These are phyloP conservation scores for Moesziomyces aphidis DNA, from an alignment of 1,284 basidiomycete genomes.

Conservation along the genomic window DNA sequence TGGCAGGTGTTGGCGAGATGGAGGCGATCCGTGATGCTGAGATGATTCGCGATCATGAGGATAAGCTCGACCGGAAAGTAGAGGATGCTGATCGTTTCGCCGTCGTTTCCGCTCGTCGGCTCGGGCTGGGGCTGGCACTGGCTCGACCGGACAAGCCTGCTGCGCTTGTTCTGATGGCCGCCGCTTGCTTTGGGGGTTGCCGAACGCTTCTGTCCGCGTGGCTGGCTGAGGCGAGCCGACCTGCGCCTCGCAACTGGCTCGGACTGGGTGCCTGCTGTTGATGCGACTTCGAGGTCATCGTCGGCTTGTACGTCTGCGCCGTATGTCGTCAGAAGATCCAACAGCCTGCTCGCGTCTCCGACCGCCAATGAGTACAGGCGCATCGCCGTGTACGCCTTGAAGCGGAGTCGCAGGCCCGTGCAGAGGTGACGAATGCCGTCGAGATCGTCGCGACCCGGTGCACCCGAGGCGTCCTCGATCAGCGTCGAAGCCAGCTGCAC, in stretches of 20 bases:
- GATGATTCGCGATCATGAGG: slow-evolving; percentile 4
- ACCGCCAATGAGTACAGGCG: slow-evolving; percentile 4
- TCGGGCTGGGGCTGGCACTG: no score
- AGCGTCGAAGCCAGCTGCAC: slow-evolving; percentile 9
- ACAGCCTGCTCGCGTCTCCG: slow-evolving; percentile 7
- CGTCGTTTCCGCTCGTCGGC: no score
- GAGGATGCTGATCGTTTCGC: neutral
- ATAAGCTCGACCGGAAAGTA: slow-evolving; percentile 12
- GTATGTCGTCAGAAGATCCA: slow-evolving; percentile 4
- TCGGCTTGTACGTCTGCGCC: slow-evolving; percentile 12
- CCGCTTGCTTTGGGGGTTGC: no score
- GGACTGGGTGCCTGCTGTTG: no score
- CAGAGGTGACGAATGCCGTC: slow-evolving; percentile 13
- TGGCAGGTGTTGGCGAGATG: slow-evolving; percentile 14
- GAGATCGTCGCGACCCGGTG: slow-evolving; percentile 4
- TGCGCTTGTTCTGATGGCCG: no score
- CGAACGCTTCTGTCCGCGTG: no score
- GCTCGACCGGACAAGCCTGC: no score
- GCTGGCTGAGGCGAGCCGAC: no score
- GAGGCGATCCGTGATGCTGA: slow-evolving; percentile 9
- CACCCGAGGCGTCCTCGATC: slow-evolving; percentile 9
- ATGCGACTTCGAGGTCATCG: neutral
- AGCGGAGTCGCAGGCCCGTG: slow-evolving; percentile 6
- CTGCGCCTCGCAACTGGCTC: no score
- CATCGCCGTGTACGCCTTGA: slow-evolving; percentile 11